phyloP scores from a whole-genome alignment of 176 grass and related monocot species.

The Poa pratensis region DNA sequence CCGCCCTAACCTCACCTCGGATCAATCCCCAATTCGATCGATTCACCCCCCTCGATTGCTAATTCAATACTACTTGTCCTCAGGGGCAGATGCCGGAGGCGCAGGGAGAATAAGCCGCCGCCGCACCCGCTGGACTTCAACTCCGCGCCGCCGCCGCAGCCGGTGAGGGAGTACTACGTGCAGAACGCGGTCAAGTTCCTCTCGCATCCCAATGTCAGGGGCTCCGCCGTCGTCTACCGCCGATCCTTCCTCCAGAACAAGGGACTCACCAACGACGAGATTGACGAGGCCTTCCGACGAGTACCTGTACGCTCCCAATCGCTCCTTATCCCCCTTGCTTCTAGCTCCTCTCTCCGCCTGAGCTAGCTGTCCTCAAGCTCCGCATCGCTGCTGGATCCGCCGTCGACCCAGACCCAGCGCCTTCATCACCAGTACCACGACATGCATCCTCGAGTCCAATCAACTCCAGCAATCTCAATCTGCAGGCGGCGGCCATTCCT shows the following conservation, averaged over 20 bases:
- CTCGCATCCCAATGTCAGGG: constrained; percentile 83
- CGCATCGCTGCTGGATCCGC: too few relatives aligned
- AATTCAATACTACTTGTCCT: neutral
- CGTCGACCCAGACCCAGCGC: too few relatives aligned
- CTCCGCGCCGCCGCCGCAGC: constrained; percentile 37
- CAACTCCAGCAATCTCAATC: too few relatives aligned
- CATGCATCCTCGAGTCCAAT: too few relatives aligned
- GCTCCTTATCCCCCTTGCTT: too few relatives aligned
- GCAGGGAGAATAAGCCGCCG: neutral
- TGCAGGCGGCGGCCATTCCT: too few relatives aligned
- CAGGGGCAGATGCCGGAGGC: neutral
- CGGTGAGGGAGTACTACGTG: constrained; percentile 86
- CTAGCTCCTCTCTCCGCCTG: too few relatives aligned
- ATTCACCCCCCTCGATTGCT: neutral
- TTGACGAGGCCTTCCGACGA: constrained; percentile 92
- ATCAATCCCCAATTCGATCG: neutral
- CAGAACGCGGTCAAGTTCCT: constrained; percentile 94
- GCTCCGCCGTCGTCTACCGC: constrained; percentile 72
- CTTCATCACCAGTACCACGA: too few relatives aligned
- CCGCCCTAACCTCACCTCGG: neutral
- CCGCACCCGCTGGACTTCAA: constrained; percentile 43
- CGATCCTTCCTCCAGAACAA: constrained; percentile 91
- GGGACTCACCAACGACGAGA: constrained; percentile 86
- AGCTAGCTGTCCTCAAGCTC: too few relatives aligned
- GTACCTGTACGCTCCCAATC: constrained; percentile 62